phyloP scores from a whole-genome alignment of 306 rosid genomes.

The Vigna angularis region DNA sequence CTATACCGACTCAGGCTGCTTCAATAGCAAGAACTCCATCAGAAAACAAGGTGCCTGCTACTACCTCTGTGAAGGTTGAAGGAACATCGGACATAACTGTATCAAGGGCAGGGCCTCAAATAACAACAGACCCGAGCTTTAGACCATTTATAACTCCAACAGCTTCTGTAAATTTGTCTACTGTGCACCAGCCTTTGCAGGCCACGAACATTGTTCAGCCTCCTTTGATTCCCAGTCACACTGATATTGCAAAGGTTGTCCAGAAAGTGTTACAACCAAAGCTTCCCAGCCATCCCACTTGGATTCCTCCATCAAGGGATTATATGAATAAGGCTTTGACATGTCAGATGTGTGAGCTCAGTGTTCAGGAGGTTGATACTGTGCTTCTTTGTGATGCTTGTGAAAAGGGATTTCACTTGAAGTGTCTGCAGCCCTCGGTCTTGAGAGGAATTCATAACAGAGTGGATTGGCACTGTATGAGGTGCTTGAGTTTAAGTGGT shows the following conservation, averaged over 20 bases:
- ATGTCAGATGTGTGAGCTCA: conserved; percentile 80
- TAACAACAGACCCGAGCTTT: conserved; percentile 65
- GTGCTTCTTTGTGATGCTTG: conserved; percentile 97
- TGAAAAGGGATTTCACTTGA: conserved; percentile 93
- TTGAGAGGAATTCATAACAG: conserved; percentile 90
- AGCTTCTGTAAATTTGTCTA: conserved; percentile 66
- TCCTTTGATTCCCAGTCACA: conserved; percentile 69
- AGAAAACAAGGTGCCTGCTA: conserved; percentile 70
- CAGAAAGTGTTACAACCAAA: conserved; percentile 86
- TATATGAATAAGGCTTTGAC: conserved; percentile 91
- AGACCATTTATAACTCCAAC: conserved; percentile 71
- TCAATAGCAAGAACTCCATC: conserved; percentile 62
- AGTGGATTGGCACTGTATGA: conserved; percentile 96
- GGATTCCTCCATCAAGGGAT: conserved; percentile 99
- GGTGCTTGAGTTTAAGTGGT: conserved; percentile 80
- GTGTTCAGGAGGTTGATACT: conserved; percentile 84
- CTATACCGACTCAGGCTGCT: conserved; percentile 71
- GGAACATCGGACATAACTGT: conserved; percentile 52
- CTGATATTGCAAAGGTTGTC: conserved; percentile 79
- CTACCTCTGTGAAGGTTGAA: conserved; percentile 64
- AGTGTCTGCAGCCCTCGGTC: conserved; percentile 73
- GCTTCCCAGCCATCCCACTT: conserved; percentile 81
- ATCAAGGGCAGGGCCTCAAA: conserved; percentile 57
- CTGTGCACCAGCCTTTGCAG: conserved; percentile 63
- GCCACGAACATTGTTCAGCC: conserved; percentile 65